Conservation (phyloP, 306 rosid species). For the Quercus engelmannii region DNA sequence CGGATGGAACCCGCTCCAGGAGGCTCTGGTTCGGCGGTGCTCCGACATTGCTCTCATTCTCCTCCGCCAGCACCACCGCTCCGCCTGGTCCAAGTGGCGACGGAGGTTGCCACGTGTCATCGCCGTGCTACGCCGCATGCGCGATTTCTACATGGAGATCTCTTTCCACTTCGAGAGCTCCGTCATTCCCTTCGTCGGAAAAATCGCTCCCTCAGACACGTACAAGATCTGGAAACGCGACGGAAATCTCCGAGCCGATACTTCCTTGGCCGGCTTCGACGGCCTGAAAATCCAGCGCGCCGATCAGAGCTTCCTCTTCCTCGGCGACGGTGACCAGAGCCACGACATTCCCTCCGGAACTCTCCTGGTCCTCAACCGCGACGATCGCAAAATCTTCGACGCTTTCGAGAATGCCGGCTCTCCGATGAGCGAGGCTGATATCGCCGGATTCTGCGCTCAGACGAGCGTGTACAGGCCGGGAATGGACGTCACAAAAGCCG, state of each 20-base stretch:
- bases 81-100: conserved; percentile 95
- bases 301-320: conserved; percentile 90
- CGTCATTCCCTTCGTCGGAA: conserved; percentile 86
- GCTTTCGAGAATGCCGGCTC: conserved; percentile 83
- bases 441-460: conserved; percentile 76
- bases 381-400: conserved; percentile 63
- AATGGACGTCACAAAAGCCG: conserved; percentile 91
- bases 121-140: conserved; percentile 80
- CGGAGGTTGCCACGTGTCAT: conserved; percentile 79
- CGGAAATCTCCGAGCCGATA: conserved; percentile 84
- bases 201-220: conserved; percentile 91
- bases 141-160: conserved; percentile 98
- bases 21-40: conserved; percentile 78
- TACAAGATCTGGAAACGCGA: conserved; percentile 96
- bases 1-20: conserved; percentile 88
- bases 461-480: conserved; percentile 89
- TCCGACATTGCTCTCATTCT: conserved; percentile 67
- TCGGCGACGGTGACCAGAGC: conserved; percentile 68
- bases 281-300: conserved; percentile 94
- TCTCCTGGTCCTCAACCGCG: conserved; percentile 74
- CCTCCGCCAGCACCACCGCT: conserved; percentile 70
- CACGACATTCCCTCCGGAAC: conserved; percentile 56
- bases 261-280: conserved; percentile 82
- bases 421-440: conserved; percentile 76
- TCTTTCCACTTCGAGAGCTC: conserved; percentile 92